Conservation (phyloP, 2,329 filamentous ascomycete species). For the Aspergillus flavus region DNA sequence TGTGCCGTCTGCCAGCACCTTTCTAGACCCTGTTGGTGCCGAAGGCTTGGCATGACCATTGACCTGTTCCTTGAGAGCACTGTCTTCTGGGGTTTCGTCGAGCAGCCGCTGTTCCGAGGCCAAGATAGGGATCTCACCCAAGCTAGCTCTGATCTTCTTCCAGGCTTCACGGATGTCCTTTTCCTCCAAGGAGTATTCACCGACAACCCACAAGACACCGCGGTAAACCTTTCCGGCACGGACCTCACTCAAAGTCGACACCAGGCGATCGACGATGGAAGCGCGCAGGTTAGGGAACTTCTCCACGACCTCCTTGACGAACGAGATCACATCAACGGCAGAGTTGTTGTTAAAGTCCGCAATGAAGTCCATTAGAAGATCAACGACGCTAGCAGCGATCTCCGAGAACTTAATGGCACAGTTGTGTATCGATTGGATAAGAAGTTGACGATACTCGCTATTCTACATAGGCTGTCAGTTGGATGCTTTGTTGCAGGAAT, state of each 20-base stretch:
- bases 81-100: slow-evolving; percentile 75
- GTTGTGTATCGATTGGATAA: slow-evolving; percentile 97
- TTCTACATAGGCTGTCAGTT: slow-evolving; percentile 55
- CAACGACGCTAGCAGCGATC: slow-evolving; percentile 94
- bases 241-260: slow-evolving; percentile 88
- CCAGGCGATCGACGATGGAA: slow-evolving; percentile 84
- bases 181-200: slow-evolving; percentile 93
- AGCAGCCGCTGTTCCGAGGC: slow-evolving; percentile 90
- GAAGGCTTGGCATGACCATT: slow-evolving; percentile 79
- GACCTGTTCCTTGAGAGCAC: slow-evolving; percentile 67
- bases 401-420: slow-evolving; percentile 99
- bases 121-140: slow-evolving; percentile 96
- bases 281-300: slow-evolving; percentile 90
- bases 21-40: slow-evolving; percentile 80
- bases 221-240: slow-evolving; percentile 96
- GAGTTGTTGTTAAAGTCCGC: slow-evolving; percentile 97
- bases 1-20: slow-evolving; percentile 92
- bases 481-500: not conserved
- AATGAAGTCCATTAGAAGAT: slow-evolving; percentile 98
- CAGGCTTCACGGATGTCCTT: slow-evolving; percentile 94
- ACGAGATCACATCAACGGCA: slow-evolving; percentile 95
- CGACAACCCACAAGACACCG: slow-evolving; percentile 95
- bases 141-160: slow-evolving; percentile 90
- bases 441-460: slow-evolving; percentile 86
- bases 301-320: slow-evolving; percentile 98